These are phyloP conservation scores for Tolypocladium amazonense DNA, from an alignment of 2,329 filamentous ascomycete genomes.

Conservation along the genomic window DNA sequence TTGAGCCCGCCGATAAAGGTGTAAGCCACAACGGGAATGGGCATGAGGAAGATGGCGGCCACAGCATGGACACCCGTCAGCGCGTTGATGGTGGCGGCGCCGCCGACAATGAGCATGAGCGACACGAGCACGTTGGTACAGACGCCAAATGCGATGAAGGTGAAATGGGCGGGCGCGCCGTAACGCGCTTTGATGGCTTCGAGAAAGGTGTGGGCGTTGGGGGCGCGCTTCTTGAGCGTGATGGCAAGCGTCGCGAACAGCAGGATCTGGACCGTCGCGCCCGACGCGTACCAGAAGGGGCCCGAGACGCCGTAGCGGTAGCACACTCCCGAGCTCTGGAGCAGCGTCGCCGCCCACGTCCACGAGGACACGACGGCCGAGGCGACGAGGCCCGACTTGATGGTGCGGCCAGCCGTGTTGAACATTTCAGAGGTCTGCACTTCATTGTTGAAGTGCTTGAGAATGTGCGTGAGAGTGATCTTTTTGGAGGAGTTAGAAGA, in stretches of 20 bases:
- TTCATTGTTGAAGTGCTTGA: constrained; percentile 53
- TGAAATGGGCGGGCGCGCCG: constrained; percentile 57
- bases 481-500: not conserved
- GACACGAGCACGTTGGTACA: constrained; percentile 83
- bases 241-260: constrained; percentile 87
- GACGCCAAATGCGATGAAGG: constrained; percentile 73
- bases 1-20: constrained; percentile 74
- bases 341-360: constrained; percentile 82
- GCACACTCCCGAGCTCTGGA: constrained; percentile 72
- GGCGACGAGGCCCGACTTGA: constrained; percentile 81
- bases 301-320: constrained; percentile 66
- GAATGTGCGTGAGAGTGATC: constrained; percentile 59
- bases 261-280: constrained; percentile 79
- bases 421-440: constrained; percentile 90
- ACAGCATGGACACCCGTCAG: constrained; percentile 44
- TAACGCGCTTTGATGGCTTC: constrained; percentile 78
- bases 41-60: constrained; percentile 47
- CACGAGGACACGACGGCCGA: constrained; percentile 87
- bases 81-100: constrained; percentile 44
- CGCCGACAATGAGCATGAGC: constrained; percentile 79
- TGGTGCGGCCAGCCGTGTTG: constrained; percentile 75
- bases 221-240: constrained; percentile 75
- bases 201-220: constrained; percentile 77
- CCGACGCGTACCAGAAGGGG: constrained; percentile 49
- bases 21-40: constrained; percentile 48